phyloP scores from a whole-genome alignment of 108 stramenopile species.

The Skeletonema potamos region DNA sequence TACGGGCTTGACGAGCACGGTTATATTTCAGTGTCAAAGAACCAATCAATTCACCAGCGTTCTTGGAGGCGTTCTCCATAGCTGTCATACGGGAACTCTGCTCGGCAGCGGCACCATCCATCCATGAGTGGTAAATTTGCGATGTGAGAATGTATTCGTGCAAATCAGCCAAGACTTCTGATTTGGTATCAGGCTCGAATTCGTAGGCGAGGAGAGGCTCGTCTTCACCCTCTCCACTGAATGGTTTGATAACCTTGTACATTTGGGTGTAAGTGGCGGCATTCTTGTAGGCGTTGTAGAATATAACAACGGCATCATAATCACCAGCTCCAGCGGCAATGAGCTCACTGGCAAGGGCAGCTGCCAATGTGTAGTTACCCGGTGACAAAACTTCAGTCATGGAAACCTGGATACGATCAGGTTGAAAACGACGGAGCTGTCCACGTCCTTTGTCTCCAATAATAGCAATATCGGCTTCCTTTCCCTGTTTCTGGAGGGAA shows the following conservation, averaged over 20 bases:
- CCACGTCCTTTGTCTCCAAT: constrained; percentile 98
- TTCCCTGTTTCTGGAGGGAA: constrained; percentile 73
- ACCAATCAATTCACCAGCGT: constrained; percentile 98
- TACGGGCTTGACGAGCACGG: constrained; percentile 99
- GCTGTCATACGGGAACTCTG: constrained; percentile 99
- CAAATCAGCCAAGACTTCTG: constrained; percentile 91
- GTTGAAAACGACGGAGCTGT: constrained; percentile 79
- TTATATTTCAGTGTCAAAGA: constrained; percentile 97
- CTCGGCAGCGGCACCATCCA: constrained; percentile 98
- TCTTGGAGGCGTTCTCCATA: constrained; percentile 99
- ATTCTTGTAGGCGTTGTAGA: constrained; percentile 88
- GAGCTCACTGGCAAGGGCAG: constrained; percentile 80
- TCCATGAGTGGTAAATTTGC: constrained; percentile 90
- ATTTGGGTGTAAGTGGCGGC: constrained; percentile 82
- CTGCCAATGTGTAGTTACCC: constrained; percentile 80
- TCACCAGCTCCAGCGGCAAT: constrained; percentile 75
- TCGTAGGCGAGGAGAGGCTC: constrained; percentile 88
- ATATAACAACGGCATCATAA: constrained; percentile 80
- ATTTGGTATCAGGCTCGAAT: constrained; percentile 94
- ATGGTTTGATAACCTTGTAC: constrained; percentile 85
- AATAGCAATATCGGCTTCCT: constrained; percentile 85
- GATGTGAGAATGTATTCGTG: constrained; percentile 94
- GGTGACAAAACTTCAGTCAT: constrained; percentile 81
- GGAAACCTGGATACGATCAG: constrained; percentile 62
- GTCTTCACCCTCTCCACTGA: constrained; percentile 66